Evolutionary conservation across 768 basidiomycete genomes (phyloP).

Genomic region (Kwoniella sp.): DNA sequence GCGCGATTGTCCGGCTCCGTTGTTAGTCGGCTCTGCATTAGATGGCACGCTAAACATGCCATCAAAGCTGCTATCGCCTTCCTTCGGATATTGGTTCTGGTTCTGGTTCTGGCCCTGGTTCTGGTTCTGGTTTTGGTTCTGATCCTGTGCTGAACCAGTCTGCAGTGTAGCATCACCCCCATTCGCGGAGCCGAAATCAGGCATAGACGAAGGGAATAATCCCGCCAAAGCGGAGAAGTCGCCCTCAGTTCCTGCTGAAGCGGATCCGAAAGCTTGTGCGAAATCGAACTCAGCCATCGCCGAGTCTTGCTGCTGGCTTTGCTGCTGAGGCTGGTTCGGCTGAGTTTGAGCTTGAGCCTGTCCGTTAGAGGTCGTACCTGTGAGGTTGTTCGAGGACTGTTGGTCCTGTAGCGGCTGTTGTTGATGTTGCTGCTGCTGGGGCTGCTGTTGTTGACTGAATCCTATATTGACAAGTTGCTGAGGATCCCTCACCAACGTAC

Average conservation of each 20-base stretch:
- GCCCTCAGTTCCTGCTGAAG: slow-evolving; percentile 3
- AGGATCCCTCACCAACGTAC: neutral
- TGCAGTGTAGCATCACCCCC: neutral
- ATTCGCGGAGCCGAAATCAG: neutral
- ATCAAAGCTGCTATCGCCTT: neutral
- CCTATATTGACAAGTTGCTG: neutral
- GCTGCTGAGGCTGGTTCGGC: slow-evolving; percentile 6
- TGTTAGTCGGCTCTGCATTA: neutral
- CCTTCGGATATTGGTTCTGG: neutral
- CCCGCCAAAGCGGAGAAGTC: slow-evolving; percentile 29
- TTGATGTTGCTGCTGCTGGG: neutral
- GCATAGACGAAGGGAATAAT: slow-evolving; percentile 12
- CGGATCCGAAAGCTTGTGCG: slow-evolving; percentile 4
- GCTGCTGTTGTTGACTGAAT: slow-evolving; percentile 6
- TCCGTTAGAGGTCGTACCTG: too few relatives aligned
- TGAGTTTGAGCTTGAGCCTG: neutral
- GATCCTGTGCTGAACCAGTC: neutral
- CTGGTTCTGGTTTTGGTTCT: neutral
- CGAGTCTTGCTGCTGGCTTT: neutral
- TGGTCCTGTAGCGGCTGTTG: neutral
- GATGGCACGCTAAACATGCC: neutral
- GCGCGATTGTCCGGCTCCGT: neutral
- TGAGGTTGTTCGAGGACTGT: too few relatives aligned
- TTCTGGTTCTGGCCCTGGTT: neutral
- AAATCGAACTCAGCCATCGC: slow-evolving; percentile 18